These are phyloP conservation scores for Ballota nigra DNA, from an alignment of 257 asterid species.

Conservation along the genomic window DNA sequence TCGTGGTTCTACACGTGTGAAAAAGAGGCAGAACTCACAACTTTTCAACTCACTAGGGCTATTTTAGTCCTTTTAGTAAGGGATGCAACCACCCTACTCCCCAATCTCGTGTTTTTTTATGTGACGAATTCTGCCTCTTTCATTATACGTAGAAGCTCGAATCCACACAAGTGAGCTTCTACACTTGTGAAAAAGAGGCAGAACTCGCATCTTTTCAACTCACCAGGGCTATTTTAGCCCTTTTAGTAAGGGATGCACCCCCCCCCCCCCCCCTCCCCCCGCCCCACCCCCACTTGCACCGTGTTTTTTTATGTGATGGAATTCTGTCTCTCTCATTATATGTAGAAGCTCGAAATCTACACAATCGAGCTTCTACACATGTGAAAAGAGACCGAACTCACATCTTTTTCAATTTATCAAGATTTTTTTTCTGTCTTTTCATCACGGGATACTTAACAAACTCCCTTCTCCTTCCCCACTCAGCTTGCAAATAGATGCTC, in stretches of 20 bases:
- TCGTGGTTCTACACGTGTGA: not conserved
- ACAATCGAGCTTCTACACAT: not conserved
- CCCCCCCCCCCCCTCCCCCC: no score
- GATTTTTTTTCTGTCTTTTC: not conserved
- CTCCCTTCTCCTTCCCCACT: not conserved
- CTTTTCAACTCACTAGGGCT: not conserved
- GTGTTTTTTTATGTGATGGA: no score
- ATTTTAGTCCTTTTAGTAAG: not conserved
- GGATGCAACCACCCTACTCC: no score
- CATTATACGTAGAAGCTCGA: not conserved
- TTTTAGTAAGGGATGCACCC: not conserved
- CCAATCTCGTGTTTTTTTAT: no score
- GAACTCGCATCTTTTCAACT: not conserved
- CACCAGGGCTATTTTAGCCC: not conserved
- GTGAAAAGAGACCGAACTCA: not conserved
- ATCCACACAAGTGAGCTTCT: not conserved
- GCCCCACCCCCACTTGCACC: no score
- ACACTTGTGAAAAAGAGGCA: not conserved
- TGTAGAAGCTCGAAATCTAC: not conserved
- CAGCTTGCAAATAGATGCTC: slow-evolving; percentile 72
- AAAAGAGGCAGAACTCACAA: not conserved
- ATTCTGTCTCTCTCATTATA: not conserved
- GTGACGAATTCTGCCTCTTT: not conserved
- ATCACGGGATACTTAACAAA: not conserved
- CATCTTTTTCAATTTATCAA: no score